These are phyloP conservation scores for Amoebophrya sp. DNA, from an alignment of 169 alveolate species.

Conservation along the genomic window DNA sequence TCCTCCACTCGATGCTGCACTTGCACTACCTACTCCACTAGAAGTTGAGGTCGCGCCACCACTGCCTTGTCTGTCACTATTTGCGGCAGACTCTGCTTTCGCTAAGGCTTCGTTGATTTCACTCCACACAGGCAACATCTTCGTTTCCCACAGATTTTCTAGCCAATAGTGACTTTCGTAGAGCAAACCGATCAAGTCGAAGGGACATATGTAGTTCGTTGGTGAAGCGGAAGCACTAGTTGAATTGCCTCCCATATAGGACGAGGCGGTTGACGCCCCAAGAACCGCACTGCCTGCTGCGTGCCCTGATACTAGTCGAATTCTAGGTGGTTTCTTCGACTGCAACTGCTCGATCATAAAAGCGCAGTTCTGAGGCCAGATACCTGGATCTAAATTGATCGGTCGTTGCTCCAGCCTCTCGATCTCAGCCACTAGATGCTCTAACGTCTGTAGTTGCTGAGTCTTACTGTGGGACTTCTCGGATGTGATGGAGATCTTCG, in stretches of 20 bases:
- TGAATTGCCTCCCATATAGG: no score
- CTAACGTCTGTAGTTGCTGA: background rate
- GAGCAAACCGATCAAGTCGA: background rate
- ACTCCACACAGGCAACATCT: background rate
- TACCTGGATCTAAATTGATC: background rate
- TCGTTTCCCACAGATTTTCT: slow-evolving; percentile 3
- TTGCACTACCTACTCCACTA: no score
- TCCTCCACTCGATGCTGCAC: background rate
- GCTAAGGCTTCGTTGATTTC: background rate
- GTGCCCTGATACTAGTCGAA: no score
- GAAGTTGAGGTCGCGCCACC: no score
- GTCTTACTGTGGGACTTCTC: no score
- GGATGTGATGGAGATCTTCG: no score
- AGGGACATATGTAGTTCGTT: background rate
- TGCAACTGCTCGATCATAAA: background rate
- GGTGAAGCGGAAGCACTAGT: background rate
- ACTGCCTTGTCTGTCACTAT: no score
- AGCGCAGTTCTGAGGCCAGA: background rate
- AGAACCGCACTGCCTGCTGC: no score
- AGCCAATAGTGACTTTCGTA: slow-evolving; percentile 7
- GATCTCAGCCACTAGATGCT: background rate
- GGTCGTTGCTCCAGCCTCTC: background rate
- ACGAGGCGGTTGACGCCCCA: no score
- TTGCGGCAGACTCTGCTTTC: no score
- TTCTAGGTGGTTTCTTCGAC: background rate